Percentiles rank a stretch among this genome's conserved stretches.
phyloP scores from a whole-genome alignment of 108 stramenopile genomes.

The Cyclotella baltica region DNA sequence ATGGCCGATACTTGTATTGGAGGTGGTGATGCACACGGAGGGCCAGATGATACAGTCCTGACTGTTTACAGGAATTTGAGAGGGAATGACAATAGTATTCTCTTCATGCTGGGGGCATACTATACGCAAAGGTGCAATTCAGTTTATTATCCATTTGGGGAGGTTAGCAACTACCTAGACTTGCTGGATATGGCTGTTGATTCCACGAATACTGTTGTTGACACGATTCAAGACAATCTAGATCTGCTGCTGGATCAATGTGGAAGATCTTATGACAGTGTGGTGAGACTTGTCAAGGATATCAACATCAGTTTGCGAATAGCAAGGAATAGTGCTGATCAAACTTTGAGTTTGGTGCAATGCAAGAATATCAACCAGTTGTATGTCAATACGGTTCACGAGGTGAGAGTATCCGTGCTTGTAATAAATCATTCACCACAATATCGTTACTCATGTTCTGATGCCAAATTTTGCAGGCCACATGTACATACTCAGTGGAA shows the following conservation, averaged over 20 bases:
- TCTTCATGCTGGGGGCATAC: conserved; percentile 32
- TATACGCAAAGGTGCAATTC: conserved; percentile 45
- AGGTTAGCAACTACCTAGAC: conserved; percentile 33
- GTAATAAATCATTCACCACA: no score
- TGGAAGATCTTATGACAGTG: conserved; percentile 30
- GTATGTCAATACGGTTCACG: conserved; percentile 53
- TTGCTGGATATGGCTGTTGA: conserved; percentile 41
- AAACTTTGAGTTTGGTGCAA: conserved; percentile 34
- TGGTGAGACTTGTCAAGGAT: conserved; percentile 25
- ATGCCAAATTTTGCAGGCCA: no score
- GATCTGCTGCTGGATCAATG: conserved; percentile 33
- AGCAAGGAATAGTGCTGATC: conserved; percentile 18
- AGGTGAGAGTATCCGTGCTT: no score
- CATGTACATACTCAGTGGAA: conserved; percentile 49
- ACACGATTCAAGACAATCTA: conserved; percentile 27
- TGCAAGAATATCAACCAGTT: conserved; percentile 47
- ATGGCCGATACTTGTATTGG: conserved; percentile 44
- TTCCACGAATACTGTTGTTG: conserved; percentile 31
- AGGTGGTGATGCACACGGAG: conserved; percentile 35
- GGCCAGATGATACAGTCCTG: conserved; percentile 48
- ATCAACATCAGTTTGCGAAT: conserved; percentile 35
- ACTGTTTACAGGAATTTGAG: conserved; percentile 41
- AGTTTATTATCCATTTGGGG: conserved; percentile 37
- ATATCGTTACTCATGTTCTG: no score
- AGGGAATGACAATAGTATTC: conserved; percentile 27